Evolutionary conservation across 2,329 filamentous ascomycete genomes (phyloP).

Genomic region (Penicillium sp.): DNA sequence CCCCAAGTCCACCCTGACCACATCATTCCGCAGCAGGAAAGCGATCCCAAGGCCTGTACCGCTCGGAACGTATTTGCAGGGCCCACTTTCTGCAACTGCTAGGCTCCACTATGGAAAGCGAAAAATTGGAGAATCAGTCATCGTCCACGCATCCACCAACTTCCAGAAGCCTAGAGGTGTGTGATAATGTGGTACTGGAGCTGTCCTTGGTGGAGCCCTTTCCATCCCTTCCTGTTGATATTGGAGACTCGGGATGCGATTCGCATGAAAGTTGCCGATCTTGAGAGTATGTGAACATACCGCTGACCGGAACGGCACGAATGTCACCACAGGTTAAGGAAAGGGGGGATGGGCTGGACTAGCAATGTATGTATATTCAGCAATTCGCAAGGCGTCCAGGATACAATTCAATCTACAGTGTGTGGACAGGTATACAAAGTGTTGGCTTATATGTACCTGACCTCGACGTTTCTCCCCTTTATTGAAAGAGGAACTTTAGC

Average conservation of each 20-base stretch:
- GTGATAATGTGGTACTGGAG: not conserved
- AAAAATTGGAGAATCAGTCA: conserved; percentile 24
- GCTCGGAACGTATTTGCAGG: conserved; percentile 27
- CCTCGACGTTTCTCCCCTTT: not conserved
- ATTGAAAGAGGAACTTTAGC: not conserved
- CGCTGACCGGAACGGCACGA: conserved; percentile 19
- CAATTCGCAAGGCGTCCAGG: not conserved
- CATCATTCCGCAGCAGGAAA: conserved; percentile 22
- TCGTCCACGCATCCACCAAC: conserved; percentile 12
- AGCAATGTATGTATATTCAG: not conserved
- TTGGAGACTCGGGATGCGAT: not conserved
- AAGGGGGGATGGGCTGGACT: not conserved
- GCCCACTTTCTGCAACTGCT: conserved; percentile 33
- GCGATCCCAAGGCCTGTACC: conserved; percentile 24
- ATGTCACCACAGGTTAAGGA: not conserved
- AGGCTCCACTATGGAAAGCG: conserved; percentile 20
- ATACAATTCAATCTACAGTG: not conserved
- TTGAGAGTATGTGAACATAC: conserved; percentile 25
- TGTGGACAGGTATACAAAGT: not conserved
- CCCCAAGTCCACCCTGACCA: conserved; percentile 9
- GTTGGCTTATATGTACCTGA: not conserved
- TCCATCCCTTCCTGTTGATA: not conserved
- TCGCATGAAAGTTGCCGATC: conserved; percentile 27
- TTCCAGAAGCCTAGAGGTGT: conserved; percentile 31
- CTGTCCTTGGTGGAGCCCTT: not conserved